Evolutionary conservation across 352 stramenopile species (phyloP).

Genomic region (Globisporangium okanoganense): DNA sequence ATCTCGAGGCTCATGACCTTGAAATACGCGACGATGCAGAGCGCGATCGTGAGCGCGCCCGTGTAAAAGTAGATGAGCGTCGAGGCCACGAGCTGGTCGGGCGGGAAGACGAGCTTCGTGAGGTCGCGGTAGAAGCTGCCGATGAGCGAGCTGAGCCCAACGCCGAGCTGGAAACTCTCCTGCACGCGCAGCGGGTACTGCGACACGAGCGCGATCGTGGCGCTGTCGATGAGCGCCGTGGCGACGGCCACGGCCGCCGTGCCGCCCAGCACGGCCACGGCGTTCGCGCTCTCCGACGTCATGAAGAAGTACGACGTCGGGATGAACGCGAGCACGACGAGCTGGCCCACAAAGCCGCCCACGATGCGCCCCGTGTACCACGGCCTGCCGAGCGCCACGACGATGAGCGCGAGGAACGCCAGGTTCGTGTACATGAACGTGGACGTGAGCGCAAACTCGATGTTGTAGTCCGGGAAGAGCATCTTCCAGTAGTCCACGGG

Average conservation of each 20-base stretch:
- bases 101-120: too few species aligned
- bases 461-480: slow-evolving; percentile 85
- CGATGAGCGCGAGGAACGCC: too few species aligned
- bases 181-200: too few species aligned
- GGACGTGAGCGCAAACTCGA: slow-evolving; percentile 47
- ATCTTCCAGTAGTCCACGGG: slow-evolving; percentile 88
- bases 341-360: slow-evolving; percentile 71
- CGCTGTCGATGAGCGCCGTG: too few species aligned
- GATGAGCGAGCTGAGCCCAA: too few species aligned
- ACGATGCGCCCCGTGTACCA: slow-evolving; percentile 75
- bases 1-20: too few species aligned
- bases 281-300: slow-evolving; percentile 58
- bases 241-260: slow-evolving; percentile 49
- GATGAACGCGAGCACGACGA: slow-evolving; percentile 69
- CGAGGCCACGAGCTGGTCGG: slow-evolving; percentile 50
- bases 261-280: slow-evolving; percentile 54
- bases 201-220: too few species aligned
- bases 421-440: too few species aligned
- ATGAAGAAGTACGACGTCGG: slow-evolving; percentile 78
- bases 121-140: too few species aligned
- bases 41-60: slow-evolving; percentile 66
- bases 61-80: slow-evolving; percentile 85
- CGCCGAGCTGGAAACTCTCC: too few species aligned
- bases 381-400: slow-evolving; percentile 23
- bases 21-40: slow-evolving; percentile 79